phyloP scores from a whole-genome alignment of 2,329 filamentous ascomycete genomes.

The Xylariaceae sp. region DNA sequence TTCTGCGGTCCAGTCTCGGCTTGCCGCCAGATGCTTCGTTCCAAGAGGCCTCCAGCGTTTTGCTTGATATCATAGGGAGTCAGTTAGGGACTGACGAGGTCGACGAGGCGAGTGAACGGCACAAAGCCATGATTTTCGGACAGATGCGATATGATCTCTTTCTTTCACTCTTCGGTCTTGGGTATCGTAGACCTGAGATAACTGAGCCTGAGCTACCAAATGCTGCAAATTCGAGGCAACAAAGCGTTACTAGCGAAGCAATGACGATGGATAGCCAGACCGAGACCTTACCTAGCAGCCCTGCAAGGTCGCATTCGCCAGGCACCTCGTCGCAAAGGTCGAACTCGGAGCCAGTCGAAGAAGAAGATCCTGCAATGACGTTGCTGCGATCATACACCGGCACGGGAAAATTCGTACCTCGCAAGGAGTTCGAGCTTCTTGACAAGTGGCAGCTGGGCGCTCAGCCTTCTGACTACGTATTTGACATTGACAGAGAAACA shows the following conservation, averaged over 20 bases:
- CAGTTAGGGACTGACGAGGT: slow-evolving; percentile 1
- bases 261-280: slow-evolving; percentile 26
- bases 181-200: slow-evolving; percentile 15
- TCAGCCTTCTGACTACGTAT: slow-evolving; percentile 25
- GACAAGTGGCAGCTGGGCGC: slow-evolving; percentile 30
- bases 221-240: not conserved
- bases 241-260: slow-evolving; percentile 10
- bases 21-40: slow-evolving; percentile 14
- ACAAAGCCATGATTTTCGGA: slow-evolving; percentile 14
- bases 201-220: not conserved
- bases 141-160: slow-evolving; percentile 30
- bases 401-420: slow-evolving; percentile 25
- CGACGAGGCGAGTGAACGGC: slow-evolving; percentile 7
- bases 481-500: slow-evolving; percentile 28
- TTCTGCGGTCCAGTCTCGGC: slow-evolving; percentile 12
- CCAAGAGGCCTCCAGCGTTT: slow-evolving; percentile 19
- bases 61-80: slow-evolving; percentile 16
- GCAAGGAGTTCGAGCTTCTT: slow-evolving; percentile 24
- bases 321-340: slow-evolving; percentile 17
- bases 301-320: slow-evolving; percentile 20
- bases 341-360: slow-evolving; percentile 12
- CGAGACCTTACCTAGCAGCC: slow-evolving; percentile 21
- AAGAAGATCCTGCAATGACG: slow-evolving; percentile 28
- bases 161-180: slow-evolving; percentile 27
- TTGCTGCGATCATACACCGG: slow-evolving; percentile 32